Base-by-base conservation (phyloP, 2,329 filamentous ascomycete species). In the Rasamsonia emersonii region DNA sequence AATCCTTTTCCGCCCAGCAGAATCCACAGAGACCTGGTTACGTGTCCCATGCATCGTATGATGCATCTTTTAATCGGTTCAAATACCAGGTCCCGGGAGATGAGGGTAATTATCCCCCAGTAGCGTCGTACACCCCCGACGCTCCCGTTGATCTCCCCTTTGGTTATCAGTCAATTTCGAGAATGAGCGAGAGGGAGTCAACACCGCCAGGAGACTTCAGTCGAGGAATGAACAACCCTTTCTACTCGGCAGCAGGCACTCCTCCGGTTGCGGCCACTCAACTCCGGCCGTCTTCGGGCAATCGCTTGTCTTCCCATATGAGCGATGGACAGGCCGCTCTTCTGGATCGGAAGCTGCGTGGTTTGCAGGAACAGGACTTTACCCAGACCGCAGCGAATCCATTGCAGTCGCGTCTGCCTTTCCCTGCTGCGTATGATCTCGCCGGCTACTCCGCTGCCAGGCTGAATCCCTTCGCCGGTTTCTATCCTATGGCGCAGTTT, bases 311-410 rank as follows among this genome's bases (percentile, higher is more conserved):
- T 13, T 50, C 42, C 24, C 53, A 42, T 27, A 52, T 51, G 13
- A 50, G 57, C 17, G 61, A 64, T 19, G 62, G 54, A 10, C 67
- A 68, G 41, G 48, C 59, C 16, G 60, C 55, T 2, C 49, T 64
- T 13, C 49, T 72, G 17, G 67, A 73, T 33, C 64, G 64, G 35
- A 68, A 68, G 38, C 47, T 73, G 13, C 58, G 63, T 10, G 62
- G 62, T 11, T 56, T 68, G 30, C 64, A 61, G 25, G 62, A 62
- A 5, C 57, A 60, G 24, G 56, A 62, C 4, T 47, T 54, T 14
- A 31, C 47, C 8, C 50, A 51, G 20, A 37, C 40, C 10, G 36
- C 47, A 7, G 39, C 41, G 2, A 51, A 49, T 27, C 36, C 51
- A 5, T 28, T 61, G 1, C 49, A 54, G 14, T 39, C 42, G 24